Conservation (phyloP, 2,329 filamentous ascomycete genomes). For the Penicillium sp. region DNA sequence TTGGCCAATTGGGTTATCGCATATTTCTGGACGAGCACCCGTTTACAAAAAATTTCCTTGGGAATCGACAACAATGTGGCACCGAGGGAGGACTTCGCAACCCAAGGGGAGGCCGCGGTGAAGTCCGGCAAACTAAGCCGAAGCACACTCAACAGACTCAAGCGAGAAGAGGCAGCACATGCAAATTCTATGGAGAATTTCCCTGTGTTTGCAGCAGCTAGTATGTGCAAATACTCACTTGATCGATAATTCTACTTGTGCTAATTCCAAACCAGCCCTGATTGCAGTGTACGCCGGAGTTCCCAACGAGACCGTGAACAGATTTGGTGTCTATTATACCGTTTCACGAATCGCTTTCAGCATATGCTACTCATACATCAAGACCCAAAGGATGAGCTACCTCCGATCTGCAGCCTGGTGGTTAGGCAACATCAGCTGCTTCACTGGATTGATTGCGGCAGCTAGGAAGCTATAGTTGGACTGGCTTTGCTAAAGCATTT, state of each 20-base stretch:
- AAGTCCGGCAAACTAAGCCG: slow-evolving; percentile 46
- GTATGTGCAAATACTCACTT: slow-evolving; percentile 26
- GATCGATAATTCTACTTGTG: neutral
- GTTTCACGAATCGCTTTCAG: slow-evolving; percentile 43
- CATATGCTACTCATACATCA: slow-evolving; percentile 43
- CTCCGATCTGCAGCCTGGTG: slow-evolving; percentile 48
- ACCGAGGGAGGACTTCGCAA: slow-evolving; percentile 47
- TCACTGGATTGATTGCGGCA: slow-evolving; percentile 45
- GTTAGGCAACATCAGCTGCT: slow-evolving; percentile 47
- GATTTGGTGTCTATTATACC: slow-evolving; percentile 45
- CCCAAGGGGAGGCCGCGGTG: slow-evolving; percentile 45
- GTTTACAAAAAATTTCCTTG: slow-evolving; percentile 39
- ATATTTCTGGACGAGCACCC: slow-evolving; percentile 45
- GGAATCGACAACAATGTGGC: slow-evolving; percentile 48
- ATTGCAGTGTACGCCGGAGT: slow-evolving; percentile 46
- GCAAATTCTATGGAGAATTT: slow-evolving; percentile 45
- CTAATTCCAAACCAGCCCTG: slow-evolving; percentile 33
- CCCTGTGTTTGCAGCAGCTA: slow-evolving; percentile 45
- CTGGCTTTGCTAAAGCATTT: neutral
- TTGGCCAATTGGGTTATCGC: slow-evolving; percentile 50
- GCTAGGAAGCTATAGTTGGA: slow-evolving; percentile 37
- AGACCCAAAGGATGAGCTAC: slow-evolving; percentile 38
- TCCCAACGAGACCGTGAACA: slow-evolving; percentile 44
- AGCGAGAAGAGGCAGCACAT: slow-evolving; percentile 45
- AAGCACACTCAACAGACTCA: slow-evolving; percentile 42